phyloP scores from a whole-genome alignment of 1,284 basidiomycete species.

The Sanghuangporus weigelae region DNA sequence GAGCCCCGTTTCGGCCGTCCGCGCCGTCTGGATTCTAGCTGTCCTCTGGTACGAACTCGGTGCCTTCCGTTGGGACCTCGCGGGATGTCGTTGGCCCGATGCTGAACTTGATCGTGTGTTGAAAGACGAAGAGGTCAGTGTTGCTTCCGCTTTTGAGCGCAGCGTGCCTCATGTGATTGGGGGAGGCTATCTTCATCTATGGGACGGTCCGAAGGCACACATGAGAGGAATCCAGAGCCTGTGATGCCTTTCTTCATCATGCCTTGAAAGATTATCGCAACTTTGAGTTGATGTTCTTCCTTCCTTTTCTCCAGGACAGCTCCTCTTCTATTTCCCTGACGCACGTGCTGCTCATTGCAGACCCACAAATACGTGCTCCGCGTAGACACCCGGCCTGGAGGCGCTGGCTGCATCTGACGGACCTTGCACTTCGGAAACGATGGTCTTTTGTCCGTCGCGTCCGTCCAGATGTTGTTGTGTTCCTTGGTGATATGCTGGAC shows the following conservation, averaged over 20 bases:
- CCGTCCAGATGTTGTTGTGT: constrained; percentile 55
- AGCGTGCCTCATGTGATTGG: neutral
- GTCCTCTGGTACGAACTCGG: constrained; percentile 72
- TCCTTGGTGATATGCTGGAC: constrained; percentile 78
- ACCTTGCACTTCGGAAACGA: constrained; percentile 68
- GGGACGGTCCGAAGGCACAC: neutral
- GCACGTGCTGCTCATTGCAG: constrained; percentile 73
- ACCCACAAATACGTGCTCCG: constrained; percentile 65
- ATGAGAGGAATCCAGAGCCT: neutral
- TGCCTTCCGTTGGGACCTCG: constrained; percentile 43
- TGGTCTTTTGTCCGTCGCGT: constrained; percentile 44
- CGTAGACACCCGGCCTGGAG: constrained; percentile 34
- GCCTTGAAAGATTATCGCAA: neutral
- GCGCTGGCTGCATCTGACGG: constrained; percentile 50
- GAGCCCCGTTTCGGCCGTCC: constrained; percentile 26
- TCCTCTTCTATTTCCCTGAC: neutral
- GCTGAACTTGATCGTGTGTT: neutral
- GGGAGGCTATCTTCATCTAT: neutral
- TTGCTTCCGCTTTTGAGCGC: neutral
- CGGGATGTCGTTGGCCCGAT: constrained; percentile 51
- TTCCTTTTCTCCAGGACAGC: neutral
- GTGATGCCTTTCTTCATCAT: neutral
- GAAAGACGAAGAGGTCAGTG: neutral
- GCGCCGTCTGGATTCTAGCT: constrained; percentile 53
- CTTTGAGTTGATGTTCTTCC: neutral